These are phyloP conservation scores for Boletellus sp. DNA, from an alignment of 1,284 basidiomycete species.

Conservation along the genomic window DNA sequence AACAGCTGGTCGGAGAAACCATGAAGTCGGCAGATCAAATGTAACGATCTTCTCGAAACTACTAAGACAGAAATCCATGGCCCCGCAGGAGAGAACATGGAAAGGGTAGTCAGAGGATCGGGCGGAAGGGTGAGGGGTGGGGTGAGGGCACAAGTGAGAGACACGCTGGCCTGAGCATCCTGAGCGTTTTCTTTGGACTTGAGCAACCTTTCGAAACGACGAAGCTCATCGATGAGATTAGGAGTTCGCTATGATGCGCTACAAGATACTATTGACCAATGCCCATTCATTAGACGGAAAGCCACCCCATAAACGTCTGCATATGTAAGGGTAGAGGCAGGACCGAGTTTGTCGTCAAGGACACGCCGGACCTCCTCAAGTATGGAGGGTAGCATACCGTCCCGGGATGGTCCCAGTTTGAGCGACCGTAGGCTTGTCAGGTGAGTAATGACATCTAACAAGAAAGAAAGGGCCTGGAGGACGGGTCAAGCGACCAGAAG, in stretches of 20 bases:
- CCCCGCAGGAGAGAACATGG: too few species aligned
- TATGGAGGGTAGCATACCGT: neutral
- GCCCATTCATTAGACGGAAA: constrained; percentile 6
- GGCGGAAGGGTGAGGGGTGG: too few species aligned
- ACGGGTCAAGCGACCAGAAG: neutral
- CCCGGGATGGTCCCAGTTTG: neutral
- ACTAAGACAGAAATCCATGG: too few species aligned
- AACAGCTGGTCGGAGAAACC: too few species aligned
- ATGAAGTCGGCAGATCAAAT: too few species aligned
- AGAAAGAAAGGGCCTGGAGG: neutral
- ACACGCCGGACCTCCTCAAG: neutral
- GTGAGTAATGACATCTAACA: neutral
- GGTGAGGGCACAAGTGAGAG: too few species aligned
- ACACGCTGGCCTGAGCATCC: too few species aligned
- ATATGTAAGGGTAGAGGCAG: neutral
- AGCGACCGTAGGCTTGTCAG: neutral
- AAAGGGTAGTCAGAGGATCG: too few species aligned
- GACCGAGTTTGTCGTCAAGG: neutral
- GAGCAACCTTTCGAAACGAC: neutral
- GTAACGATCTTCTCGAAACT: too few species aligned
- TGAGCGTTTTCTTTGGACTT: neutral
- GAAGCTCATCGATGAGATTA: neutral
- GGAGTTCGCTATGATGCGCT: neutral
- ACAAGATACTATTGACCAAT: constrained; percentile 4
- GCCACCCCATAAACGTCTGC: neutral